Evolutionary conservation across 2,329 filamentous ascomycete genomes (phyloP).

Genomic region (Aspergillus fijiensis): DNA sequence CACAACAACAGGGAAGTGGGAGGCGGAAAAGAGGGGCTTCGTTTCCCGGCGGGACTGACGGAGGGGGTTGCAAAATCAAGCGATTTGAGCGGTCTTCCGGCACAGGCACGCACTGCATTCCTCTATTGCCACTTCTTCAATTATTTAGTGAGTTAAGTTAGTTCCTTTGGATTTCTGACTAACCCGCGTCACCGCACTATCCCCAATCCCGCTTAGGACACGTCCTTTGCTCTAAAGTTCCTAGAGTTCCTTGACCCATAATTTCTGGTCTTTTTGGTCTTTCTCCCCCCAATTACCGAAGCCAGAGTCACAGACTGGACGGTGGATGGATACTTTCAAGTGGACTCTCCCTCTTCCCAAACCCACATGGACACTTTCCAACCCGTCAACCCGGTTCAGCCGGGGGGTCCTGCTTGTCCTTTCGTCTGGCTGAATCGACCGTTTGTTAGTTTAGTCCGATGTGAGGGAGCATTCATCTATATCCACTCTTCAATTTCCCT

Average conservation of each 20-base stretch:
- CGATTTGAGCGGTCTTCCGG: conserved; percentile 8
- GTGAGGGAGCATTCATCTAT: conserved; percentile 15
- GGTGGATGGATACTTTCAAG: too few relatives aligned
- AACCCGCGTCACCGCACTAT: conserved; percentile 16
- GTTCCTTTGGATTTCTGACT: conserved; percentile 17
- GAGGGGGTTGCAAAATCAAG: conserved; percentile 17
- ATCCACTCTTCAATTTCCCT: conserved; percentile 5
- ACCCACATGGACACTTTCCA: conserved; percentile 12
- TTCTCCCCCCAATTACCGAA: not conserved
- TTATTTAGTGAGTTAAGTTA: too few relatives aligned
- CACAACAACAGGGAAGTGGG: conserved; percentile 8
- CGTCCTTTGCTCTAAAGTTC: conserved; percentile 9
- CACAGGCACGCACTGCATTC: conserved; percentile 18
- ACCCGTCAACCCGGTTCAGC: conserved; percentile 33
- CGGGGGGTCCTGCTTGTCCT: conserved; percentile 18
- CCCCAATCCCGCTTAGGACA: conserved; percentile 14
- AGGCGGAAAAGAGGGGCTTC: conserved; percentile 20
- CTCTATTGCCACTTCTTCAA: conserved; percentile 13
- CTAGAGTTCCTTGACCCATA: conserved; percentile 11
- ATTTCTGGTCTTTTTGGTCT: conserved; percentile 3
- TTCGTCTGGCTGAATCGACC: conserved; percentile 13
- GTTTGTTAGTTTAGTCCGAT: conserved; percentile 11
- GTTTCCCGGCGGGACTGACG: conserved; percentile 17
- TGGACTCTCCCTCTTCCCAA: not conserved
- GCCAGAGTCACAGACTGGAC: not conserved